Evolutionary conservation across 176 grass and related monocot genomes (phyloP).

Genomic region (Carex parvula): DNA sequence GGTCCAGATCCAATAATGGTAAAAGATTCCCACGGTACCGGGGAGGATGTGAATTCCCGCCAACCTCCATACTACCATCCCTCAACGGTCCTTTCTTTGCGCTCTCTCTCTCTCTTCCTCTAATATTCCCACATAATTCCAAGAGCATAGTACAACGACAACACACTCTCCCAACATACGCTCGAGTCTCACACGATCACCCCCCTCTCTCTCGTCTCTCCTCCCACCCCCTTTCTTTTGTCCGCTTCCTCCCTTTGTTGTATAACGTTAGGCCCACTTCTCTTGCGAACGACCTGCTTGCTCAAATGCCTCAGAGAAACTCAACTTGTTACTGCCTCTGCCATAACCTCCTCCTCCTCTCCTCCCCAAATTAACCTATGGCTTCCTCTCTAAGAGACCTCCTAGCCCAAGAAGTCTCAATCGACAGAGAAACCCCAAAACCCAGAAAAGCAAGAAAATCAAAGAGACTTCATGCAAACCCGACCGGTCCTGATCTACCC

Average conservation of each 20-base stretch:
- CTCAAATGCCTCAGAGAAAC: constrained; percentile 13
- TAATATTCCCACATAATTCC: background rate
- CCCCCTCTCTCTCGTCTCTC: background rate
- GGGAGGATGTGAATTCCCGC: no score
- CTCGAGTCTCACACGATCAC: background rate
- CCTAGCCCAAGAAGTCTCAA: constrained; percentile 47
- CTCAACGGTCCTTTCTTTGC: background rate
- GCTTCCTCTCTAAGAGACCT: constrained; percentile 61
- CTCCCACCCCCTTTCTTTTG: constrained; percentile 1
- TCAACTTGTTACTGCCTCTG: constrained; percentile 9
- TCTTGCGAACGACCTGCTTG: constrained; percentile 25
- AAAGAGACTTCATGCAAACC: background rate
- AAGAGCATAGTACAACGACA: background rate
- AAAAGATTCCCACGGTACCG: no score
- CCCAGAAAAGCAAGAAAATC: background rate
- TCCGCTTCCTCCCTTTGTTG: background rate
- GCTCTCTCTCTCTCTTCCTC: background rate
- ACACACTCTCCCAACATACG: background rate
- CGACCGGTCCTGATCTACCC: background rate
- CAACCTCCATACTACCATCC: background rate
- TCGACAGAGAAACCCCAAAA: background rate
- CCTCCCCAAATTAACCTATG: background rate
- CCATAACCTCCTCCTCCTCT: constrained; percentile 22
- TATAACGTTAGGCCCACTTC: background rate
- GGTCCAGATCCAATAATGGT: no score